Conservation (phyloP, 805 yeast species). For the Hanseniaspora mollemarum region DNA sequence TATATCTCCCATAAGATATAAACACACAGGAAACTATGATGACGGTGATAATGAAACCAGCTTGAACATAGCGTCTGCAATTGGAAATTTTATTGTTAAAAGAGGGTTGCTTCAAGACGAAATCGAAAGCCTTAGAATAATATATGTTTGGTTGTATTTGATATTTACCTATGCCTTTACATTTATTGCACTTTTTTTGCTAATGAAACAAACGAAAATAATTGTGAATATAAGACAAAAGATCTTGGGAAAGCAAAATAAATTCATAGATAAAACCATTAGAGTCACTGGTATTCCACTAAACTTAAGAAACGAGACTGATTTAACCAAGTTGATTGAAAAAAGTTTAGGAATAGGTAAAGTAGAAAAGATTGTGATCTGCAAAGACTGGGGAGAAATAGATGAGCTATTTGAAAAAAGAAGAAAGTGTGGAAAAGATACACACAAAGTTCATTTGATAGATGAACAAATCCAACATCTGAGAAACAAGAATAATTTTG, state of each 20-base stretch:
- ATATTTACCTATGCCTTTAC: constrained; percentile 82
- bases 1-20: constrained; percentile 74
- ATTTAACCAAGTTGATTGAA: constrained; percentile 63
- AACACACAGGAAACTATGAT: constrained; percentile 71
- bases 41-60: constrained; percentile 36
- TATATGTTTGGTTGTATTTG: constrained; percentile 70
- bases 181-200: constrained; percentile 43
- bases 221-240: constrained; percentile 70
- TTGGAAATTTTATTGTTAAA: constrained; percentile 21
- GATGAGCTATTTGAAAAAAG: constrained; percentile 56
- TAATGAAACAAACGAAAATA: constrained; percentile 58
- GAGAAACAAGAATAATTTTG: constrained; percentile 49
- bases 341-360: constrained; percentile 59
- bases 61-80: constrained; percentile 6
- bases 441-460: constrained; percentile 31
- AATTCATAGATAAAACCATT: constrained; percentile 84
- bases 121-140: constrained; percentile 31
- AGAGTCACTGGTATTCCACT: constrained; percentile 82
- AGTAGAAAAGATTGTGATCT: constrained; percentile 64
- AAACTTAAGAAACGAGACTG: constrained; percentile 58
- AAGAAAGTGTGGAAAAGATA: constrained; percentile 39
- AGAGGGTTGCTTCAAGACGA: constrained; percentile 31
- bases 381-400: constrained; percentile 74
- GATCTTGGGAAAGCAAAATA: constrained; percentile 73
- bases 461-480: constrained; percentile 62